These are phyloP conservation scores for Rickenella mellea DNA, from an alignment of 768 basidiomycete genomes.

Conservation along the genomic window DNA sequence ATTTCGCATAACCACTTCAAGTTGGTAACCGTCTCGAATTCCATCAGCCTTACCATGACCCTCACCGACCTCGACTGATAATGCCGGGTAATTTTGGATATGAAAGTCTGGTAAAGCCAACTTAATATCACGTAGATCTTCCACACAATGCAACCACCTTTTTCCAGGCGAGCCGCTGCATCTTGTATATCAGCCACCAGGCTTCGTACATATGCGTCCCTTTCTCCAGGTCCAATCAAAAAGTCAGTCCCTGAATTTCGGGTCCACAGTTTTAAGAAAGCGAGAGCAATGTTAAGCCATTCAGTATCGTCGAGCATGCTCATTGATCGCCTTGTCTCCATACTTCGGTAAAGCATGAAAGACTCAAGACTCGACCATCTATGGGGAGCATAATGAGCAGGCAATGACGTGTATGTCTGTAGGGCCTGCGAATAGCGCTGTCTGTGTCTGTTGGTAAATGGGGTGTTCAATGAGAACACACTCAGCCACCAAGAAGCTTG, in stretches of 20 bases:
- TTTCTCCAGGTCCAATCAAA: conserved; percentile 43
- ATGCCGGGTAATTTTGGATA: conserved; percentile 59
- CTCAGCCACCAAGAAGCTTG: conserved; percentile 5
- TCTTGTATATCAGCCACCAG: conserved; percentile 40
- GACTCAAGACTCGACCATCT: conserved; percentile 75
- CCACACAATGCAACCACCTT: conserved; percentile 32
- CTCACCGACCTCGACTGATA: conserved; percentile 40
- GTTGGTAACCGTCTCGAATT: conserved; percentile 55
- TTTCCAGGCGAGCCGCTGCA: conserved; percentile 42
- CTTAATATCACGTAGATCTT: conserved; percentile 9
- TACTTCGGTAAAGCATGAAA: conserved; percentile 65
- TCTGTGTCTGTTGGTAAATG: conserved; percentile 45
- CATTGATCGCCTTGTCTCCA: conserved; percentile 47
- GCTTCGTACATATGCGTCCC: conserved; percentile 37
- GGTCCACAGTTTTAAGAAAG: conserved; percentile 64
- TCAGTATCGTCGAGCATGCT: conserved; percentile 56
- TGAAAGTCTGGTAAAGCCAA: conserved; percentile 41
- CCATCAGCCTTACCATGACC: conserved; percentile 40
- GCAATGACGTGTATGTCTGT: conserved; percentile 67
- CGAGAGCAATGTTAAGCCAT: conserved; percentile 72
- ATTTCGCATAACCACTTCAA: conserved; percentile 57
- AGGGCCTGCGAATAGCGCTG: conserved; percentile 53
- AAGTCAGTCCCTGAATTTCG: conserved; percentile 44
- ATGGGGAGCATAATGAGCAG: conserved; percentile 77
- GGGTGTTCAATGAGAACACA: conserved; percentile 2